Evolutionary conservation across 768 basidiomycete genomes (phyloP).

Genomic region (Mycena vulgaris): DNA sequence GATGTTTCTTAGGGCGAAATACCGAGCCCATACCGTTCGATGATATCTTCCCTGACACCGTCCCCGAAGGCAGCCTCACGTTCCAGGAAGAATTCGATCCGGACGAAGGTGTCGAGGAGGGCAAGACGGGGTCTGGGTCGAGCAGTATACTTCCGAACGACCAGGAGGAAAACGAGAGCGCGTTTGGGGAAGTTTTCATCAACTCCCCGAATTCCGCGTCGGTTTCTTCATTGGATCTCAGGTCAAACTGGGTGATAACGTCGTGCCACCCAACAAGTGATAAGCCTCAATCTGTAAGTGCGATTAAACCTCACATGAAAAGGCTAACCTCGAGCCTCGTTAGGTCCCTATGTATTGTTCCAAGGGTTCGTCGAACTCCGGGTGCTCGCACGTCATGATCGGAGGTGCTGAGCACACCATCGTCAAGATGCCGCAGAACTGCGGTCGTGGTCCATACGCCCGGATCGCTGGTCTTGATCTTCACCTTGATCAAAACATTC

Average conservation of each 20-base stretch:
- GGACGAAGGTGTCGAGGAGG: slow-evolving; percentile 26
- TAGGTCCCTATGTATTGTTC: slow-evolving; percentile 43
- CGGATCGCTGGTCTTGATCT: slow-evolving; percentile 38
- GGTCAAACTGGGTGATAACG: slow-evolving; percentile 21
- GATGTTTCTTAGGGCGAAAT: slow-evolving; percentile 11
- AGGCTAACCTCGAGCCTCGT: not conserved
- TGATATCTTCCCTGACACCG: slow-evolving; percentile 38
- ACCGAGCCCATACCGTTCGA: slow-evolving; percentile 35
- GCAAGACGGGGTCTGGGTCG: not conserved
- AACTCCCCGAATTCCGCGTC: slow-evolving; percentile 12
- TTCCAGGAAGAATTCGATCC: slow-evolving; percentile 42
- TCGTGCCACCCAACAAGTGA: slow-evolving; percentile 3
- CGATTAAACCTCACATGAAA: not conserved
- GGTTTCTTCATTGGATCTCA: slow-evolving; percentile 15
- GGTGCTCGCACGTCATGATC: slow-evolving; percentile 43
- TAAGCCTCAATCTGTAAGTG: slow-evolving; percentile 15
- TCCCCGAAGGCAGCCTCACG: slow-evolving; percentile 33
- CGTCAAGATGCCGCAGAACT: slow-evolving; percentile 41
- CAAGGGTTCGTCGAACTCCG: slow-evolving; percentile 19
- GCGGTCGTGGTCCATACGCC: slow-evolving; percentile 46
- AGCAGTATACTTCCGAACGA: slow-evolving; percentile 9
- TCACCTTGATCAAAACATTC: slow-evolving; percentile 39
- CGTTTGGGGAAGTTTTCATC: slow-evolving; percentile 46
- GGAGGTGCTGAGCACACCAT: slow-evolving; percentile 44
- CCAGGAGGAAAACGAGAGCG: slow-evolving; percentile 9